phyloP scores from a whole-genome alignment of 2,329 filamentous ascomycete species.

The Ascochyta koolunga region DNA sequence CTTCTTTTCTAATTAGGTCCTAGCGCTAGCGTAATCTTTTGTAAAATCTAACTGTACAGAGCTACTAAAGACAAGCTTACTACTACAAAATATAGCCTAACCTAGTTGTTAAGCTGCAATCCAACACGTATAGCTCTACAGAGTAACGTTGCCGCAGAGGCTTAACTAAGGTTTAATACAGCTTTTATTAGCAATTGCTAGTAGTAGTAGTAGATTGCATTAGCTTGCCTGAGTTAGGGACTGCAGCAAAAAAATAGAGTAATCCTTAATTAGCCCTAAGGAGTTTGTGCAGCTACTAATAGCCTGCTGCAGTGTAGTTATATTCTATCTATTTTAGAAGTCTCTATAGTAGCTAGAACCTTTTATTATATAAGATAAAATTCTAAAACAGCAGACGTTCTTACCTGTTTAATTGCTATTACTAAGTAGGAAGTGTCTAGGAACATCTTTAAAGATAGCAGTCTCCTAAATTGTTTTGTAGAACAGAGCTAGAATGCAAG shows the following conservation, averaged over 20 bases:
- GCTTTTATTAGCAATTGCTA: not conserved
- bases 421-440: too few relatives aligned
- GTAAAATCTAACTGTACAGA: too few relatives aligned
- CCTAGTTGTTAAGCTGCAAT: not conserved
- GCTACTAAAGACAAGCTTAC: not conserved
- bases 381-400: too few relatives aligned
- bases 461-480: too few relatives aligned
- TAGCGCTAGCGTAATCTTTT: not conserved
- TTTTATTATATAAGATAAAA: too few relatives aligned
- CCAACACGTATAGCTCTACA: not conserved
- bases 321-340: slow-evolving; percentile 71
- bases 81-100: not conserved
- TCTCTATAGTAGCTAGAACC: slow-evolving; percentile 66
- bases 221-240: not conserved
- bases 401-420: too few relatives aligned
- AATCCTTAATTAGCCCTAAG: slow-evolving; percentile 63
- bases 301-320: slow-evolving; percentile 65
- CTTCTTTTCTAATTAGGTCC: not conserved
- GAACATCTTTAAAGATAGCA: too few relatives aligned
- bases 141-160: too few relatives aligned
- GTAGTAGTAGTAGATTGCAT: not conserved
- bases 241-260: slow-evolving; percentile 46
- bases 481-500: too few relatives aligned
- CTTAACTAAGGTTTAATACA: too few relatives aligned
- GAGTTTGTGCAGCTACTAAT: slow-evolving; percentile 69